Percentiles rank a stretch among this genome's conserved stretches.
Conservation (phyloP, 306 rosid species). For the Rubus parviflorus region DNA sequence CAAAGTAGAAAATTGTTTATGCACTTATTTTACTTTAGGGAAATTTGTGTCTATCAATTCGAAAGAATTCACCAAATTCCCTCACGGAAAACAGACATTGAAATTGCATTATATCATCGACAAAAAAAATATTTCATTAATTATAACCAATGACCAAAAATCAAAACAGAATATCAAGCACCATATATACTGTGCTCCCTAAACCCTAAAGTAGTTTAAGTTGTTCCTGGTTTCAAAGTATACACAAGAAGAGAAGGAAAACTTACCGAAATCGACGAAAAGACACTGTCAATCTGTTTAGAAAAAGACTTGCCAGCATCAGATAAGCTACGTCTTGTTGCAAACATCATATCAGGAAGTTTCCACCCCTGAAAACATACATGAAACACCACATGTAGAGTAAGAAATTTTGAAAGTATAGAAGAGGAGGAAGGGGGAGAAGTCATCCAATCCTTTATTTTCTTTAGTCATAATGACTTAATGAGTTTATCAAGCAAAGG, state of each 20-base stretch:
- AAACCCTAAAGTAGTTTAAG: not conserved
- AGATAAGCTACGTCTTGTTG: slow-evolving; percentile 78
- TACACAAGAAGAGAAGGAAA: not conserved
- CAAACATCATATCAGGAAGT: slow-evolving; percentile 96
- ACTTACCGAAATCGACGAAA: slow-evolving; percentile 67
- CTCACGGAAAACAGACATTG: slow-evolving; percentile 15
- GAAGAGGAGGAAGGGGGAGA: slow-evolving; percentile 3
- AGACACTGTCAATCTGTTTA: slow-evolving; percentile 71
- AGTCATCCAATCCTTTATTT: not conserved
- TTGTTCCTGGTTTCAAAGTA: not conserved
- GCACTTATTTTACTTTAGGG: not conserved
- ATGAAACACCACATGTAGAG: slow-evolving; percentile 13
- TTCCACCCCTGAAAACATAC: slow-evolving; percentile 78
- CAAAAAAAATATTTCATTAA: not conserved
- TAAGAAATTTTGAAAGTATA: not conserved
- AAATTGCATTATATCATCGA: not conserved
- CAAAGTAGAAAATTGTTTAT: slow-evolving; percentile 19
- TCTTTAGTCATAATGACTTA: not conserved
- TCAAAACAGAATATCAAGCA: not conserved
- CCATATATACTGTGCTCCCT: not conserved
- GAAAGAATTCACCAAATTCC: slow-evolving; percentile 14
- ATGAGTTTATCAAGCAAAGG: not conserved
- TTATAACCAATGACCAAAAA: not conserved
- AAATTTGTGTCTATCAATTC: slow-evolving; percentile 8
- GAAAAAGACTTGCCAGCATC: slow-evolving; percentile 77